Conservation (phyloP, 805 yeast species). For the Lachancea cidri region DNA sequence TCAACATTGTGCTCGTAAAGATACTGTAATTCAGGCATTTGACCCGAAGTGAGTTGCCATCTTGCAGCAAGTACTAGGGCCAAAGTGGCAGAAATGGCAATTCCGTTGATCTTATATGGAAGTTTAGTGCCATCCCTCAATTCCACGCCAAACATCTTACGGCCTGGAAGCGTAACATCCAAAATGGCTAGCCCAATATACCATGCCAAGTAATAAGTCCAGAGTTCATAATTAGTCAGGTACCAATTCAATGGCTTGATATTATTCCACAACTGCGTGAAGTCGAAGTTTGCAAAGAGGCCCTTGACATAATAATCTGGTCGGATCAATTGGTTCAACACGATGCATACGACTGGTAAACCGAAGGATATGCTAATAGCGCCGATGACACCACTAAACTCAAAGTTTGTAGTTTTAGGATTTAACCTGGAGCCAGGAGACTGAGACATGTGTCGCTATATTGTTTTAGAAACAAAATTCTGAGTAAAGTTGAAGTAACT, state of each 20-base stretch:
- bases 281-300: conserved; percentile 35
- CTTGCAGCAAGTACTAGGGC: conserved; percentile 46
- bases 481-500: too few relatives aligned
- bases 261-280: conserved; percentile 35
- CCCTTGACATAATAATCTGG: conserved; percentile 52
- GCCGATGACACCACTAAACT: conserved; percentile 77
- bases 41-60: conserved; percentile 44
- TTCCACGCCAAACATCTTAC: conserved; percentile 53
- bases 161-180: conserved; percentile 67
- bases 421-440: conserved; percentile 47
- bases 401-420: conserved; percentile 65
- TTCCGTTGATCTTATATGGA: conserved; percentile 78
- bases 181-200: conserved; percentile 56
- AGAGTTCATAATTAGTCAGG: conserved; percentile 41
- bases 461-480: too few relatives aligned
- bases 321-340: conserved; percentile 59
- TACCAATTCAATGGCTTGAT: conserved; percentile 31
- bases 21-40: conserved; percentile 74
- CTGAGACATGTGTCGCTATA: not conserved
- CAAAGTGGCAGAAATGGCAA: conserved; percentile 43
- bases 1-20: conserved; percentile 64
- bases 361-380: conserved; percentile 60
- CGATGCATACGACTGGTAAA: conserved; percentile 58
- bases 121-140: conserved; percentile 73
- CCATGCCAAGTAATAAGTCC: conserved; percentile 72